phyloP scores from a whole-genome alignment of 2,329 filamentous ascomycete species.

The Fusarium dlaminii region DNA sequence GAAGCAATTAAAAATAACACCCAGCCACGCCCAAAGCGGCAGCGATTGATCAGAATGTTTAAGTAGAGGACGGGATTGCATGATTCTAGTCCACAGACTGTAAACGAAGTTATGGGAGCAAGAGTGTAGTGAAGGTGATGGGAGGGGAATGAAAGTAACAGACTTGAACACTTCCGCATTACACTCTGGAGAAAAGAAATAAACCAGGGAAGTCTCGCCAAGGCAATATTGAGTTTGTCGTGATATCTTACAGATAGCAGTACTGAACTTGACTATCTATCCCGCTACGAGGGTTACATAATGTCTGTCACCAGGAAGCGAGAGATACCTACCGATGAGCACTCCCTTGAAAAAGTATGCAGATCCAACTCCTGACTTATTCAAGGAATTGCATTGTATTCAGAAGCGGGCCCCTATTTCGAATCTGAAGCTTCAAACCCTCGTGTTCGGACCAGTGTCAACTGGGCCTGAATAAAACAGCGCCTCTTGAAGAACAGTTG shows the following conservation, averaged over 20 bases:
- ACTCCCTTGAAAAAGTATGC: not conserved
- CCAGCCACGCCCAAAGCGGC: rapidly evolving
- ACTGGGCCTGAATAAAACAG: not conserved
- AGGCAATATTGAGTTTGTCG: rapidly evolving
- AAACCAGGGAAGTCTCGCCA: rapidly evolving
- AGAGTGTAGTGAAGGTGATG: rapidly evolving
- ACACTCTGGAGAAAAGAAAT: not conserved
- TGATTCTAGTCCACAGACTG: not conserved
- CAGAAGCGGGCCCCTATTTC: not conserved
- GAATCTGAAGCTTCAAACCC: not conserved
- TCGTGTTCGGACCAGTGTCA: slow-evolving; percentile 18
- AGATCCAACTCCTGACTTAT: not conserved
- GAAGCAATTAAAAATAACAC: no score
- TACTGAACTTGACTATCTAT: no score
- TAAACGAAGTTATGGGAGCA: rapidly evolving
- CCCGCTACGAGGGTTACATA: not conserved
- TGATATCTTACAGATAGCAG: not conserved
- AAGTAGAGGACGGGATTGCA: rapidly evolving
- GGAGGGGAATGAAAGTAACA: rapidly evolving
- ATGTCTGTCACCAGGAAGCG: not conserved
- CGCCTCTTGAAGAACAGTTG: rapidly evolving
- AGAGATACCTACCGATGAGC: not conserved
- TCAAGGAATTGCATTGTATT: not conserved
- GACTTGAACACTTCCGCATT: not conserved
- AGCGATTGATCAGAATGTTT: rapidly evolving